Percentiles rank a stretch among this genome's conserved stretches.
Evolutionary conservation across 345 rosid genomes (phyloP).

Genomic region (Hibiscus tridactylites): DNA sequence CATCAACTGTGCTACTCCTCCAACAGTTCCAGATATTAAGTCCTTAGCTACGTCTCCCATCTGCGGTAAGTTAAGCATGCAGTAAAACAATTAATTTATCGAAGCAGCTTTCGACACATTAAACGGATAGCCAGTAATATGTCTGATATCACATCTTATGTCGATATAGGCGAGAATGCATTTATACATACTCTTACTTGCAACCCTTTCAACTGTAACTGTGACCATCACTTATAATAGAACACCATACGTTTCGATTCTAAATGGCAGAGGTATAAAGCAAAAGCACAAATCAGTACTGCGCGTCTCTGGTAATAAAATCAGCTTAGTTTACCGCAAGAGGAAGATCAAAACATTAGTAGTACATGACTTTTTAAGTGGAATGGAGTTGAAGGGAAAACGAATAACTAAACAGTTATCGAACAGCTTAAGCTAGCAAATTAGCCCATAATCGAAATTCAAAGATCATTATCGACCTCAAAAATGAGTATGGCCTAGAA

Average conservation of each 20-base stretch:
- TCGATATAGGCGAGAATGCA: neutral
- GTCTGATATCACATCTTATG: neutral
- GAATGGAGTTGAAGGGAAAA: neutral
- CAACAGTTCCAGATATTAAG: slow-evolving; percentile 80
- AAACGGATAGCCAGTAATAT: neutral
- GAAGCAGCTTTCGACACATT: neutral
- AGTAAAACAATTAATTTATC: slow-evolving; percentile 3
- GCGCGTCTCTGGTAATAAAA: neutral
- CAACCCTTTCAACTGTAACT: neutral
- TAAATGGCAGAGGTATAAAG: neutral
- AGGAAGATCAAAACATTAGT: neutral
- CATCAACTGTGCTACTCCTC: slow-evolving; percentile 89
- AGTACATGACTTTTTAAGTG: neutral
- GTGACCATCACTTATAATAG: neutral
- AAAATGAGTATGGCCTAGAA: neutral
- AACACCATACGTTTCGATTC: neutral
- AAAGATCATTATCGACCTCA: neutral
- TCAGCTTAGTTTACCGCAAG: neutral
- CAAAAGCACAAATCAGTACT: neutral
- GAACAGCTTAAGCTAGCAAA: neutral
- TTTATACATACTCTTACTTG: neutral
- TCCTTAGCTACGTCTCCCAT: slow-evolving; percentile 93
- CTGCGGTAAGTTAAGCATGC: slow-evolving; percentile 23
- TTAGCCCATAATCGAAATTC: neutral
- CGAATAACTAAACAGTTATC: neutral